A percentile compares a stretch with the other conserved stretches of the same genome.
Conservation (phyloP, 257 asterid species). For the Forsythia suspensa region DNA sequence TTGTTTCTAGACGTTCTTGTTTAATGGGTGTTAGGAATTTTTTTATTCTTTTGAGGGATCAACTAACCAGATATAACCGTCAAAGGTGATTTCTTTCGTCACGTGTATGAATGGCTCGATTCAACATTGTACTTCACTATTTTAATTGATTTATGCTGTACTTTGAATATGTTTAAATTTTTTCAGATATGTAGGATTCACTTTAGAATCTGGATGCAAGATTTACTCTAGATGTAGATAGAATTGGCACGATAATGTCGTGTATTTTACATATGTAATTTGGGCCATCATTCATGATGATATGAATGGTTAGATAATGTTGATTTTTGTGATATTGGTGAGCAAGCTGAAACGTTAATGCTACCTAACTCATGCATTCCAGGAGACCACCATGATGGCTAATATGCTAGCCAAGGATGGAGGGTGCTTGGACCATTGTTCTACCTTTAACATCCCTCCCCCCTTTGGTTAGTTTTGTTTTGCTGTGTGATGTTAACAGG, state of each 20-base stretch:
- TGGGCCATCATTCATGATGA: background rate
- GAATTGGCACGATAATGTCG: background rate
- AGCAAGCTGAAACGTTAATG: background rate
- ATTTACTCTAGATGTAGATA: background rate
- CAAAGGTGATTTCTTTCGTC: background rate
- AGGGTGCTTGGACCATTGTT: background rate
- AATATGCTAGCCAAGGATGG: background rate
- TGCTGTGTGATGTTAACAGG: background rate
- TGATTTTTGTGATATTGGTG: background rate
- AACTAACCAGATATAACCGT: background rate
- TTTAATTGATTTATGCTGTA: background rate
- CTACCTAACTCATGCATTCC: background rate
- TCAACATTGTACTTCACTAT: background rate
- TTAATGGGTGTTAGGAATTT: conserved; percentile 9
- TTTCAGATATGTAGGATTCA: background rate
- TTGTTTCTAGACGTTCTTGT: background rate
- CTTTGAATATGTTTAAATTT: conserved; percentile 5
- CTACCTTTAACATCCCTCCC: background rate
- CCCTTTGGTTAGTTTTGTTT: background rate
- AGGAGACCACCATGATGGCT: background rate
- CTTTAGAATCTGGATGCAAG: background rate
- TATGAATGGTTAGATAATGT: conserved; percentile 9
- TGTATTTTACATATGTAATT: background rate
- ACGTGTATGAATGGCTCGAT: background rate
- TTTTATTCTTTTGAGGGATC: background rate